phyloP scores from a whole-genome alignment of 768 basidiomycete species.

The Phylloporus sp. region DNA sequence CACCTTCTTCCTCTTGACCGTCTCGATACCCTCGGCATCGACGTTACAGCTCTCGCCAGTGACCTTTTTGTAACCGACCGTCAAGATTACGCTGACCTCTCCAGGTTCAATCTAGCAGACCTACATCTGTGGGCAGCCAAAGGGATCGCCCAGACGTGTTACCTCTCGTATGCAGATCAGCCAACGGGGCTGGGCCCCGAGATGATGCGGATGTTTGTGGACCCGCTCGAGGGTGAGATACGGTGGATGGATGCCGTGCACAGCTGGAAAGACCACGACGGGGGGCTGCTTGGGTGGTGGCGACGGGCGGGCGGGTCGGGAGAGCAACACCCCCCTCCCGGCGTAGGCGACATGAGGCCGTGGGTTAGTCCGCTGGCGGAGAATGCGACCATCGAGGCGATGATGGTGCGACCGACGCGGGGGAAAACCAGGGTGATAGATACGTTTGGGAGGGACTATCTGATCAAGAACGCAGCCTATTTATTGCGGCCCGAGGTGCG shows the following conservation, averaged over 20 bases:
- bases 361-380: slow-evolving; percentile 14
- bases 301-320: not conserved
- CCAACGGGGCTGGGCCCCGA: slow-evolving; percentile 68
- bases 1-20: slow-evolving; percentile 57
- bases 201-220: slow-evolving; percentile 23
- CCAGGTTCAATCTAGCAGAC: slow-evolving; percentile 48
- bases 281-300: not conserved
- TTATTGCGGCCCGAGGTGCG: slow-evolving; percentile 69
- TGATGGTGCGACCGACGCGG: not conserved
- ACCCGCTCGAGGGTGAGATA: slow-evolving; percentile 7
- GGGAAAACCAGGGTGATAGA: not conserved
- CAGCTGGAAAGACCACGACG: slow-evolving; percentile 41
- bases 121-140: slow-evolving; percentile 72
- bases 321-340: slow-evolving; percentile 49
- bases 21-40: slow-evolving; percentile 46
- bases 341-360: slow-evolving; percentile 37
- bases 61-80: slow-evolving; percentile 18
- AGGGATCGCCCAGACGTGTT: slow-evolving; percentile 71
- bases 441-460: slow-evolving; percentile 49
- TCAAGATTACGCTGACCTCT: slow-evolving; percentile 36
- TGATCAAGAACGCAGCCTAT: slow-evolving; percentile 42
- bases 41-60: slow-evolving; percentile 34
- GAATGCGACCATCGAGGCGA: slow-evolving; percentile 11
- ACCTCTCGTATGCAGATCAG: slow-evolving; percentile 68
- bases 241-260: slow-evolving; percentile 33